Percentiles rank a stretch among this genome's conserved stretches.
Evolutionary conservation across 202 grass and related monocot species (phyloP).

Genomic region (Panicum hallii): DNA sequence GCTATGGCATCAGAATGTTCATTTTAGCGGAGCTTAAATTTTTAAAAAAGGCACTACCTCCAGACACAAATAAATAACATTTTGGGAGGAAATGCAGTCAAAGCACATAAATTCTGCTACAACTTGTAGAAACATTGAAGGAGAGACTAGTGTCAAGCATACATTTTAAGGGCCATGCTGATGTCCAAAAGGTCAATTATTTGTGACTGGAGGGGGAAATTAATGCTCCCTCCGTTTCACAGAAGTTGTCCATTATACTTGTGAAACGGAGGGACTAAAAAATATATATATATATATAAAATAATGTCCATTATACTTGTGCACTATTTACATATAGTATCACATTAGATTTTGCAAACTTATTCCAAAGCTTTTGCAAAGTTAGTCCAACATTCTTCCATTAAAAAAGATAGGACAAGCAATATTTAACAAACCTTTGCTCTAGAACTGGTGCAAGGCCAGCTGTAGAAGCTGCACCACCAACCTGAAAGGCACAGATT

Average conservation of each 20-base stretch:
- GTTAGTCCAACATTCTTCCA: slow-evolving; percentile 24
- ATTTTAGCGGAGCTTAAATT: not conserved
- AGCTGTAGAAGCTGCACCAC: slow-evolving; percentile 75
- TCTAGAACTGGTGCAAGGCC: slow-evolving; percentile 85
- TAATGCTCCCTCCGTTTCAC: not conserved
- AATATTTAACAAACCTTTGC: slow-evolving; percentile 67
- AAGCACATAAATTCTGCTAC: not conserved
- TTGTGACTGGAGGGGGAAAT: not conserved
- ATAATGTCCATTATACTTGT: slow-evolving; percentile 13
- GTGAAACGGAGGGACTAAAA: not conserved
- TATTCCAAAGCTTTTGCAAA: not conserved
- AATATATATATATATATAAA: not conserved
- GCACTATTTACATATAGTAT: not conserved
- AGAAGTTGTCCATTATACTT: too few species aligned
- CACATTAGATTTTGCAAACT: not conserved
- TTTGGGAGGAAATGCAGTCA: slow-evolving; percentile 1
- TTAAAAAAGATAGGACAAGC: slow-evolving; percentile 30
- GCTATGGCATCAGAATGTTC: not conserved
- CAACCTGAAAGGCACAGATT: slow-evolving; percentile 65
- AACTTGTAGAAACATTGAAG: slow-evolving; percentile 2
- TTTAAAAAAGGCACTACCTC: not conserved
- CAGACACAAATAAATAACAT: not conserved
- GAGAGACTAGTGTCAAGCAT: slow-evolving; percentile 4
- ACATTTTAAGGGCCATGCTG: not conserved
- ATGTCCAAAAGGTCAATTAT: slow-evolving; percentile 12